Conservation (phyloP, 176 grass and related monocot species). For the Hordeum marinum region DNA sequence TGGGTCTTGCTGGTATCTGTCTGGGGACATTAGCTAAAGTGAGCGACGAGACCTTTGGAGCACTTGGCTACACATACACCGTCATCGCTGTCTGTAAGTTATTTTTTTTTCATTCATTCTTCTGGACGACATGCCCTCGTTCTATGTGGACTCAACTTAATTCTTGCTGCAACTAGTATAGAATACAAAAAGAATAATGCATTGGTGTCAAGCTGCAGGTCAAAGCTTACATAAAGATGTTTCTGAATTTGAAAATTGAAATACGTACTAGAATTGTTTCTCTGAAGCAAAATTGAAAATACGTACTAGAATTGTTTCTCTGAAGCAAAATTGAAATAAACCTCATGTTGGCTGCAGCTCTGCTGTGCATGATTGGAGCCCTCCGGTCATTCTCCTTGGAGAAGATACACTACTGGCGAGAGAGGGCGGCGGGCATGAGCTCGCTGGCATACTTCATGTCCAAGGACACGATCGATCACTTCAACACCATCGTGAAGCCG, state of each 20-base stretch:
- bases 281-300: neutral
- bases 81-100: conserved; percentile 91
- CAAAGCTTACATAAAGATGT: neutral
- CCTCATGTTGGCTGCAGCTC: conserved; percentile 41
- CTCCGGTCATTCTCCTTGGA: conserved; percentile 76
- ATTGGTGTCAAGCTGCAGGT: neutral
- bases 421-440: conserved; percentile 83
- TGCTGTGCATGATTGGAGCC: conserved; percentile 84
- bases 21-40: conserved; percentile 86
- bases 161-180: neutral
- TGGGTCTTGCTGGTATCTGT: conserved; percentile 76
- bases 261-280: neutral
- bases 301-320: neutral
- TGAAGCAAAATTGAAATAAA: neutral
- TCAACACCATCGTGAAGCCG: conserved; percentile 82
- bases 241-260: neutral
- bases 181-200: too few species aligned
- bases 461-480: conserved; percentile 83
- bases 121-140: neutral
- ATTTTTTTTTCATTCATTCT: neutral
- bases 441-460: conserved; percentile 77
- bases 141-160: neutral
- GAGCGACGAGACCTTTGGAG: conserved; percentile 79
- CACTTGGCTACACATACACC: conserved; percentile 82
- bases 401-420: conserved; percentile 83